These are phyloP conservation scores for Trametes coccinea DNA, from an alignment of 768 basidiomycete genomes.

Conservation along the genomic window DNA sequence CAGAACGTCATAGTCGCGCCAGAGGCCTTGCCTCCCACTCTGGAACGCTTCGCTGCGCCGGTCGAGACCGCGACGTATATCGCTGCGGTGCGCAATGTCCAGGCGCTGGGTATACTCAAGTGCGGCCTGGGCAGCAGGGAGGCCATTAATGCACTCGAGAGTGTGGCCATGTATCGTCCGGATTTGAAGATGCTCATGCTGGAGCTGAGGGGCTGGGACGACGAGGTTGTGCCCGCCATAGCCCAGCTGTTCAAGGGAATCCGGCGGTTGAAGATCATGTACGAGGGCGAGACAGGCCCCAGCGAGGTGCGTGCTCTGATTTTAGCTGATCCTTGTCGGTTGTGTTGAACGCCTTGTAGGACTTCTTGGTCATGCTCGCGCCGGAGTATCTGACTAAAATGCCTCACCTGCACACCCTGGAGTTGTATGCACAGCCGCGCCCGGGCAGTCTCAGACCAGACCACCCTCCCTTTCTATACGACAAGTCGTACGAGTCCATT, in stretches of 20 bases:
- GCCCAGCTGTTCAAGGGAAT: constrained; percentile 39
- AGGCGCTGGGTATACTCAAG: constrained; percentile 26
- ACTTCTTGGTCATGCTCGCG: constrained; percentile 44
- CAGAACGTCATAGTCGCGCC: constrained; percentile 10
- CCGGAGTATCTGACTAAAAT: constrained; percentile 43
- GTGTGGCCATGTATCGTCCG: constrained; percentile 30
- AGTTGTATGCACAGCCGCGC: constrained; percentile 35
- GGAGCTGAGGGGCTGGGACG: constrained; percentile 43
- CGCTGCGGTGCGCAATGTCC: constrained; percentile 20
- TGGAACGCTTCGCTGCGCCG: constrained; percentile 11
- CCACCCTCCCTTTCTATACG: constrained; percentile 23
- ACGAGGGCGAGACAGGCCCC: constrained; percentile 36
- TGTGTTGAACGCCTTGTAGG: constrained; percentile 27
- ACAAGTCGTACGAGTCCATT: constrained; percentile 20
- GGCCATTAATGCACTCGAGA: constrained; percentile 23
- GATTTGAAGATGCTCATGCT: constrained; percentile 36
- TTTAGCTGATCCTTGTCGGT: background rate
- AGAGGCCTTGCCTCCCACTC: constrained; percentile 13
- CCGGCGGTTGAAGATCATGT: constrained; percentile 42
- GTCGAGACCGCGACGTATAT: constrained; percentile 21
- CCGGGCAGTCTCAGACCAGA: constrained; percentile 2
- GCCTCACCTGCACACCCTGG: constrained; percentile 39
- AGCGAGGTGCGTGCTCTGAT: constrained; percentile 39
- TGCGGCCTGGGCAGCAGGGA: constrained; percentile 22
- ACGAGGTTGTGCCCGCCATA: constrained; percentile 46